phyloP scores from a whole-genome alignment of 768 basidiomycete species.

The Xerocomellus amylosporus region DNA sequence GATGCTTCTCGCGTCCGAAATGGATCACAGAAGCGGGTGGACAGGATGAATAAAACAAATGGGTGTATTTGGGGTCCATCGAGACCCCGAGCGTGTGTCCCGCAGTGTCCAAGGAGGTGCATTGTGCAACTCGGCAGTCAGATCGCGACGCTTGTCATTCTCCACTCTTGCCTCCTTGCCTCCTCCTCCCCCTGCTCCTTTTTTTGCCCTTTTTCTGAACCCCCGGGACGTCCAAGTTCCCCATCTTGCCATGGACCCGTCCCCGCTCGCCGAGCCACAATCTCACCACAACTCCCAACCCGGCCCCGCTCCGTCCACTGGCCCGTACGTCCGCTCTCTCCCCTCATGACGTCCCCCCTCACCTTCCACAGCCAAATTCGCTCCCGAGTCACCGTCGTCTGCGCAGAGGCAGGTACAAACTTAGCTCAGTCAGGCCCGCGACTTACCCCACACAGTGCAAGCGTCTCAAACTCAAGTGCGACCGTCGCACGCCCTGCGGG shows the following conservation, averaged over 20 bases:
- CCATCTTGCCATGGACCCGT: conserved; percentile 16
- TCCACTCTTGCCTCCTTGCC: neutral
- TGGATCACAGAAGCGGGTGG: conserved; percentile 2
- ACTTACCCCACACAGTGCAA: conserved; percentile 58
- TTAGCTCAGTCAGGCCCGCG: neutral
- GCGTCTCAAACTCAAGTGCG: conserved; percentile 83
- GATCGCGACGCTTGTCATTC: conserved; percentile 5
- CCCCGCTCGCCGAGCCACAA: conserved; percentile 15
- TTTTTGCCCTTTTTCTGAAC: neutral
- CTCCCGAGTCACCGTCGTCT: conserved; percentile 76
- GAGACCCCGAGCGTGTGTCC: conserved; percentile 17
- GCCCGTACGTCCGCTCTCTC: conserved; percentile 30
- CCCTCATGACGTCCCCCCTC: conserved; percentile 2
- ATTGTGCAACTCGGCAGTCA: conserved; percentile 18
- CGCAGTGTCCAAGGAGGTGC: conserved; percentile 15
- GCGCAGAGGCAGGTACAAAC: conserved; percentile 62
- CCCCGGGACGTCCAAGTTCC: neutral
- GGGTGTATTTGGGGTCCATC: conserved; percentile 16
- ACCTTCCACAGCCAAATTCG: conserved; percentile 54
- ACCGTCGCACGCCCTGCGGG: conserved; percentile 72
- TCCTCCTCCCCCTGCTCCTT: too few species aligned
- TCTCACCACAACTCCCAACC: conserved; percentile 19
- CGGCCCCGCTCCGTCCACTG: conserved; percentile 20
- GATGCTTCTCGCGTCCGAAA: conserved; percentile 6
- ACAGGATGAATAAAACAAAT: conserved; percentile 4